These are phyloP conservation scores for Colletotrichum costaricense DNA, from an alignment of 2,329 filamentous ascomycete species.

Conservation along the genomic window DNA sequence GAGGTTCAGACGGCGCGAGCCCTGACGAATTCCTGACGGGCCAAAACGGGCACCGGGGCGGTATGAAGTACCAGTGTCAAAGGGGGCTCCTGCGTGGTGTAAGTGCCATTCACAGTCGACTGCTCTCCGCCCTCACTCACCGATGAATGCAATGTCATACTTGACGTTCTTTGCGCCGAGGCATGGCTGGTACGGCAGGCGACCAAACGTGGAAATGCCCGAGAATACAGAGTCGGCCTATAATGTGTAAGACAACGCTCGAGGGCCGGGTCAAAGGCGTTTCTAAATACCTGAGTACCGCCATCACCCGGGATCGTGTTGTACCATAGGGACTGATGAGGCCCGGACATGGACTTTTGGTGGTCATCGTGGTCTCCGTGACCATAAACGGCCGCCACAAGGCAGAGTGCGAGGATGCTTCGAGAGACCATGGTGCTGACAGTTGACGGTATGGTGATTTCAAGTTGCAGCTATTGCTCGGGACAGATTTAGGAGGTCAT, in stretches of 20 bases:
- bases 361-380: constrained; percentile 71
- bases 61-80: constrained; percentile 89
- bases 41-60: constrained; percentile 86
- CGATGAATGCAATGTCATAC: constrained; percentile 89
- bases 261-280: neutral
- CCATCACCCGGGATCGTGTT: constrained; percentile 85
- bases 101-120: neutral
- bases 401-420: constrained; percentile 49
- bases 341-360: constrained; percentile 73
- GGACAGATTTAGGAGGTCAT: neutral
- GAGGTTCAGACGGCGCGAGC: constrained; percentile 85
- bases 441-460: neutral
- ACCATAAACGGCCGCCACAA: constrained; percentile 64
- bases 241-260: constrained; percentile 12
- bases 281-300: constrained; percentile 75
- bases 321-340: constrained; percentile 83
- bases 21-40: constrained; percentile 86
- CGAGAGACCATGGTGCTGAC: constrained; percentile 42
- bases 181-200: constrained; percentile 82
- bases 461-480: neutral
- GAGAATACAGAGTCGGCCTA: constrained; percentile 90
- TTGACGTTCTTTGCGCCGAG: constrained; percentile 75
- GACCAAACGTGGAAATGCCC: constrained; percentile 87
- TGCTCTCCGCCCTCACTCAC: constrained; percentile 51
- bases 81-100: constrained; percentile 72